Percentiles rank a stretch among this genome's conserved stretches.
Evolutionary conservation across 2,329 filamentous ascomycete genomes (phyloP).

Genomic region (Pseudocercospora fuligena): DNA sequence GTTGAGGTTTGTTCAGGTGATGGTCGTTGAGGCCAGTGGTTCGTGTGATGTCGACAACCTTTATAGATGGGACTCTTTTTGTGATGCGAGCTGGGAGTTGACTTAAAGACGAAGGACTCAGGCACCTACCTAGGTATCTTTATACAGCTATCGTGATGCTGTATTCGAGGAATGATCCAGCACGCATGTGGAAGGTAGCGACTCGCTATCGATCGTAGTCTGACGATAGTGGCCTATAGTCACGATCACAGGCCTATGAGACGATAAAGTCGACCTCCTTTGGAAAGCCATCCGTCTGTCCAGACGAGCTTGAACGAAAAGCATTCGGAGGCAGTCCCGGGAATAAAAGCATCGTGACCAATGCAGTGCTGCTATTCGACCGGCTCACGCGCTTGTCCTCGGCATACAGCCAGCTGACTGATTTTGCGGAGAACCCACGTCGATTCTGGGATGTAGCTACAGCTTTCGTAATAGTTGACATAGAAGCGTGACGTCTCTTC

Average conservation of each 20-base stretch:
- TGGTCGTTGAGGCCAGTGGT: not conserved
- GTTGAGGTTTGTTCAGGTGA: not conserved
- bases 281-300: constrained; percentile 25
- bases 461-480: constrained; percentile 1
- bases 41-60: not conserved
- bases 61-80: not conserved
- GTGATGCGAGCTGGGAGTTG: not conserved
- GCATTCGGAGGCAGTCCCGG: constrained; percentile 22
- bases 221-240: constrained; percentile 5
- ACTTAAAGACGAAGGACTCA: not conserved
- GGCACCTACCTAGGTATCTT: constrained; percentile 13
- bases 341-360: constrained; percentile 23
- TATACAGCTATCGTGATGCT: constrained; percentile 4
- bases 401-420: constrained; percentile 14
- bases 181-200: constrained; percentile 3
- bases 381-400: constrained; percentile 21
- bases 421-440: constrained; percentile 26
- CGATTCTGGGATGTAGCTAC: not conserved
- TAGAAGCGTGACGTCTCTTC: constrained; percentile 12
- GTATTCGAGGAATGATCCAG: constrained; percentile 7
- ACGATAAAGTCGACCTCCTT: constrained; percentile 20
- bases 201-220: constrained; percentile 4
- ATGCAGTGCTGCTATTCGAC: constrained; percentile 19
- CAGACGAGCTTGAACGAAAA: constrained; percentile 26
- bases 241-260: constrained; percentile 21